Base-by-base conservation (phyloP, 2,329 filamentous ascomycete genomes). In the Zymoseptoria pseudotritici region DNA sequence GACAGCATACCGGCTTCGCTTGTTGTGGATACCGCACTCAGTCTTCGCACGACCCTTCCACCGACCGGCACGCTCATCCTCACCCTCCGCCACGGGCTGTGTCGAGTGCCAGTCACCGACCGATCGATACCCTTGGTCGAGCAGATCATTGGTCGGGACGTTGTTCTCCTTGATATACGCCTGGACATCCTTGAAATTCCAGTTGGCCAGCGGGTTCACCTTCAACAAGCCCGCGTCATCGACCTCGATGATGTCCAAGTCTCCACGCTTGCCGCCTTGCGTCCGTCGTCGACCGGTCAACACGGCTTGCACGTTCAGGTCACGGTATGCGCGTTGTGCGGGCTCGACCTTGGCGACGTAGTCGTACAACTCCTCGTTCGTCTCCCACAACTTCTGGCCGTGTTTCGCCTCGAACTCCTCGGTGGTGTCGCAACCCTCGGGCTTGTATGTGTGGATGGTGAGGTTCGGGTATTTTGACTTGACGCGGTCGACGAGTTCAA, bases 1-100 rank as follows among this genome's bases (percentile, higher is more conserved):
- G 77, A 92, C 86, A 10, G 91, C 89, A 72, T 97, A 99, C 68
- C 91, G 87, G 60, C 90, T 96, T 75, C 92, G 88, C 77, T 94
- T 95, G 82, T 97, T 97, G 84, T 99, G 94, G 72, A 99, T 97
- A 54, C 94, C 94, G 75, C 94, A 99, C 80, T 99, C 94, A 17
- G 91, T 95, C 87, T 99, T 99, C 71, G 83, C 79, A 76, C 91
- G 89, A 63, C 94, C 94, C 83, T 96, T 97, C 94, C 94, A 99
- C 67, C 94, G 87, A 60, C 94, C 94, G 8, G 94, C 89, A 56
- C 94, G 88, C 84, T 99, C 94, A 71, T 97, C 94, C 78, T 99
- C 94, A 66, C 90, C 90, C 61, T 93, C 91, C 64, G 82, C 86
- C 62, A 97, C 91, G 11, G 94, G 92, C 65, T 80, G 88, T 3